Base-by-base conservation (phyloP, 2,329 filamentous ascomycete species). In the Nothopassalora personata region DNA sequence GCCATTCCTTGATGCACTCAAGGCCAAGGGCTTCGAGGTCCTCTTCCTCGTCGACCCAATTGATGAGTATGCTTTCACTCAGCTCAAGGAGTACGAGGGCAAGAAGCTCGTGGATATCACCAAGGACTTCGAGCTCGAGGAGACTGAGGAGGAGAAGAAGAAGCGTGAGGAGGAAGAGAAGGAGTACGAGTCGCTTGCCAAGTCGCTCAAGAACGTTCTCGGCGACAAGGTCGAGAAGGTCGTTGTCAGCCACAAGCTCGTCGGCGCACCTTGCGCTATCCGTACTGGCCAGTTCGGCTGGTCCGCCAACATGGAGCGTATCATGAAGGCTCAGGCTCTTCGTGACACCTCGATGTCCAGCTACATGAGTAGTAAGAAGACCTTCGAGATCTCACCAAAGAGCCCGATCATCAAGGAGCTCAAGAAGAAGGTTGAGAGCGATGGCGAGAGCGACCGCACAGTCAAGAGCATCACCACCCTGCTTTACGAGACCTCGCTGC, bases 341-440 rank as follows among this genome's bases (percentile, higher is more conserved):
- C 94, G 94, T 82, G 94, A 99, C 83, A 99, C 94, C 70, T 97
- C 92, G 73, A 99, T 99, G 94, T 91, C 86, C 81, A 96, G 91
- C 72, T 99, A 99, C 90, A 99, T 99, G 94, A 95, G 91, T 68
- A 97, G 93, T 77, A 99, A 99, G 92, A 99, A 99, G 91, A 99
- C 94, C 33, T 97, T 99, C 71, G 94, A 99, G 84, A 97, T 99
- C 80, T 97, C 94, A n/a, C 94, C 94, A 78, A 93, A 94, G 85
- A 96, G 91, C 72, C 76, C 91, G 67, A 99, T 99, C 80, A 87
- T 99, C 83, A 89, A 96, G 87, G 94, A 97, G 86, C 88, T 99
- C 74, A 97, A 95, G 90, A 91, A 89, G 83, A 99, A 99, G 91
- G 91, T 97, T 64, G 94, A 97, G 85, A 76, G 87, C 61, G 94